These are phyloP conservation scores for Colletotrichum tropicicola DNA, from an alignment of 2,329 filamentous ascomycete species.

Conservation along the genomic window DNA sequence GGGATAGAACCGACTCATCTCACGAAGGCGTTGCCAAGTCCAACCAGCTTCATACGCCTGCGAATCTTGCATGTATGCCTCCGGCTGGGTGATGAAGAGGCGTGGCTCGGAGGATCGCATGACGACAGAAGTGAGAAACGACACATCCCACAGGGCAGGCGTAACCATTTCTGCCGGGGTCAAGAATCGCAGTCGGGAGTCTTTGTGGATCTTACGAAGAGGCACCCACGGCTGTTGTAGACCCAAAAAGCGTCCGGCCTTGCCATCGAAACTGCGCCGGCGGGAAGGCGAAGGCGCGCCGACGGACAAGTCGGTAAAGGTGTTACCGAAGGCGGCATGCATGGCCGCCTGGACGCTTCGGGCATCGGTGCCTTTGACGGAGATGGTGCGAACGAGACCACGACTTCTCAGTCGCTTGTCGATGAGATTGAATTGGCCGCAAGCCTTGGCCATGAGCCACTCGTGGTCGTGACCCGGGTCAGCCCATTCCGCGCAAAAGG, in stretches of 20 bases:
- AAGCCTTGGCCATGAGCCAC: slow-evolving; percentile 76
- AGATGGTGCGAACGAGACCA: slow-evolving; percentile 73
- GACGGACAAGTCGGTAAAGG: slow-evolving; percentile 54
- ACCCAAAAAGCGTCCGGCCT: slow-evolving; percentile 61
- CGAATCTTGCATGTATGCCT: slow-evolving; percentile 76
- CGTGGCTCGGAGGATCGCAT: slow-evolving; percentile 76
- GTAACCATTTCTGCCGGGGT: slow-evolving; percentile 78
- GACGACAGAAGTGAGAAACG: slow-evolving; percentile 76
- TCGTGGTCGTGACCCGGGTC: slow-evolving; percentile 57
- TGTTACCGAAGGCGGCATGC: slow-evolving; percentile 66
- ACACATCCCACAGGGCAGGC: slow-evolving; percentile 74
- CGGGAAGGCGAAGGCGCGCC: slow-evolving; percentile 14
- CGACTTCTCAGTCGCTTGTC: slow-evolving; percentile 79
- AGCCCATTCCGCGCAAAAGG: slow-evolving; percentile 57
- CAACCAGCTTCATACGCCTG: slow-evolving; percentile 64
- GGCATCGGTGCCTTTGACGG: slow-evolving; percentile 70
- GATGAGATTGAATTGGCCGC: slow-evolving; percentile 67
- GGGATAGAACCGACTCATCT: slow-evolving; percentile 65
- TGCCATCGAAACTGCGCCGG: slow-evolving; percentile 39
- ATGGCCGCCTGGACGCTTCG: slow-evolving; percentile 74
- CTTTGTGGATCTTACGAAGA: slow-evolving; percentile 78
- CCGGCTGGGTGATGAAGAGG: slow-evolving; percentile 79
- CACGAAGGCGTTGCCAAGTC: slow-evolving; percentile 76
- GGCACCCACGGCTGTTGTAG: slow-evolving; percentile 78
- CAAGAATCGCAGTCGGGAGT: slow-evolving; percentile 76